Evolutionary conservation across 768 basidiomycete species (phyloP), one percentile per base, ranked within the genome.

Genomic region (Pluteus cervinus): DNA sequence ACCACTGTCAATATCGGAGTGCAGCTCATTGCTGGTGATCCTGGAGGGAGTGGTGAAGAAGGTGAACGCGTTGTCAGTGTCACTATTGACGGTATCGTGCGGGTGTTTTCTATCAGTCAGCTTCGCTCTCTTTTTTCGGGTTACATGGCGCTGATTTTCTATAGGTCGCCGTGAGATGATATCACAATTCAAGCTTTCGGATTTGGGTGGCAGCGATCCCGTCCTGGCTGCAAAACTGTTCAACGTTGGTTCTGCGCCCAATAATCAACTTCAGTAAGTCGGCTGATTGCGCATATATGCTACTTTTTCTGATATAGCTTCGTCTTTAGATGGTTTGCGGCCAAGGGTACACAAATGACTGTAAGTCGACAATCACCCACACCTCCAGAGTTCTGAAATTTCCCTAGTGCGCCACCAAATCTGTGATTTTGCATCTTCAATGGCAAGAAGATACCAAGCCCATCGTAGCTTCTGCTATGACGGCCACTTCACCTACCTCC

Each of bases 1-100:
- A 93, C 88, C 7, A 93, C 88, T 5, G 76, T 90, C 47, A 90
- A 88, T 51, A 86, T 91, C 35, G 91, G 90, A 7, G 86, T 94
- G 18, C 88, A 91, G 59, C 73, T 93, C 20, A 74, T 91, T 22
- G 72, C 74, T 26, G 71, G 73, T 15, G 62, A 44, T 41, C 51
- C 38, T 15, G 57, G 57, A 7, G 58, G 51, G 30, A 57, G 56
- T 15, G 41, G 39, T 16, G 44, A 61, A 17, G 84, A 85, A 44
- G 85, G 86, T 7, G 90, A 93, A 56, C 69, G 84, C 22, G 81
- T 93, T 15, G 83, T 92, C n/a, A 74, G 88, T 40, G 85, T 92
- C 20, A 93, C 90, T 2, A 89, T 94, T 47, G 90, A 94, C 58
- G 90, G 88, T 2, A 81, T 91, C 26, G 89, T 93, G 14, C 65